Evolutionary conservation across 805 yeast genomes (phyloP), one percentile per base, ranked within the genome.

Genomic region (Zygosaccharomyces bisporus): DNA sequence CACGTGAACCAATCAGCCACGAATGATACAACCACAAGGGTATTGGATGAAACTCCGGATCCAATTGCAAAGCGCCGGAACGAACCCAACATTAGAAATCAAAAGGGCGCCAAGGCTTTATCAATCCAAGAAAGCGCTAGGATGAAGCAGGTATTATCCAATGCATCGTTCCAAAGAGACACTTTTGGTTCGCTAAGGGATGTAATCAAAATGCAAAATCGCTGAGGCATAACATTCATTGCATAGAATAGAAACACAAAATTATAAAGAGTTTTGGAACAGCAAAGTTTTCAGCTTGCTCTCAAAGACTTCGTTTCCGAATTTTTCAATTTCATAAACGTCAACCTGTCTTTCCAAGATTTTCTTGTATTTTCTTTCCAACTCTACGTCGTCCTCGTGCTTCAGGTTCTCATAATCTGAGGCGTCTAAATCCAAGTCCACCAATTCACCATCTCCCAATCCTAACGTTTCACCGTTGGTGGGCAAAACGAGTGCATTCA

Each of bases 101-200:
- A 77, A 42, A 71, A 63, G 30, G 81, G 81, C 46, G 73, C 74
- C 13, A 75, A 73, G 52, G 65, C 69, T 33, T 72, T 85, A n/a
- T 77, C 81, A 48, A 68, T 64, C 25, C 68, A 70, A 36, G 95
- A 85, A 57, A 71, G 75, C 45, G 68, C 69, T 48, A 70, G 83
- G 50, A 86, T 86, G 58, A 76, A 72, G 12, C 64, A 69, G 31
- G 77, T 84, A 3, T 64, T 86, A 46, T 73, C 72, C 41, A 78
- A 81, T 54, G 60, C 71, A 30, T 62, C 66, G 19, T 83, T 81
- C 53, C 74, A 80, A 63, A 61, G 68, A 42, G 74, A 78, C 27
- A 87, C 90, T 2, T 85, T 86, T 57, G 72, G 72, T 31, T 76
- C 89, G 2, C 69, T 86, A 52, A 80, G 75, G 57, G 76, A 74